phyloP scores from a whole-genome alignment of 495 filamentous ascomycete species.

The Immersiella caudata region DNA sequence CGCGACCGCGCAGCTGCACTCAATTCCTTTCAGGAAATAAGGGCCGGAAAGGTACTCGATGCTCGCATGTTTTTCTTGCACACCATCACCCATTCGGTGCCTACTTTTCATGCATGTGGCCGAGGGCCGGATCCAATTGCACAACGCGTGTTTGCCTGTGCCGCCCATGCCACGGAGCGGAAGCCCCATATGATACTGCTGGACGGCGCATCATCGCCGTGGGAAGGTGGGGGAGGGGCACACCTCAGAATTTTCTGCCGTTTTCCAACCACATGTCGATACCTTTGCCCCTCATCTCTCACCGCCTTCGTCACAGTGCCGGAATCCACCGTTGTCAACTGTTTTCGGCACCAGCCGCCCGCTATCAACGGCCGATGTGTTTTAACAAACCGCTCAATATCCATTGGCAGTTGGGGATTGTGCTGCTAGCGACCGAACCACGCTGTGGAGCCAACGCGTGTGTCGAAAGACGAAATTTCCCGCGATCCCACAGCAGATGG shows the following conservation, averaged over 20 bases:
- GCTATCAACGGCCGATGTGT: not conserved
- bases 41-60: conserved; percentile 12
- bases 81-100: conserved; percentile 18
- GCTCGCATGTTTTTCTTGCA: not conserved
- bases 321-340: conserved; percentile 1
- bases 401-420: not conserved
- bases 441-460: not conserved
- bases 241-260: conserved; percentile 7
- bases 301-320: conserved; percentile 8
- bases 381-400: not conserved
- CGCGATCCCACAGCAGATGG: not conserved
- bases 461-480: not conserved
- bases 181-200: not conserved
- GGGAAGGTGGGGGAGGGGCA: conserved; percentile 19
- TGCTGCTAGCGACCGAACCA: not conserved
- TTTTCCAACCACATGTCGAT: not conserved
- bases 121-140: conserved; percentile 25
- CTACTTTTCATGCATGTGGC: conserved; percentile 23
- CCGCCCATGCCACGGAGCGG: conserved; percentile 6
- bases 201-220: not conserved
- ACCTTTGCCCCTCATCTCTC: not conserved
- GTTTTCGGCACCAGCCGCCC: conserved; percentile 15
- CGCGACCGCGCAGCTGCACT: conserved; percentile 14
- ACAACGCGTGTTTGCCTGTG: conserved; percentile 1
- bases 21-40: conserved; percentile 17